Base-by-base conservation (phyloP, 2,329 filamentous ascomycete genomes). In the Talaromyces amestolkiae region DNA sequence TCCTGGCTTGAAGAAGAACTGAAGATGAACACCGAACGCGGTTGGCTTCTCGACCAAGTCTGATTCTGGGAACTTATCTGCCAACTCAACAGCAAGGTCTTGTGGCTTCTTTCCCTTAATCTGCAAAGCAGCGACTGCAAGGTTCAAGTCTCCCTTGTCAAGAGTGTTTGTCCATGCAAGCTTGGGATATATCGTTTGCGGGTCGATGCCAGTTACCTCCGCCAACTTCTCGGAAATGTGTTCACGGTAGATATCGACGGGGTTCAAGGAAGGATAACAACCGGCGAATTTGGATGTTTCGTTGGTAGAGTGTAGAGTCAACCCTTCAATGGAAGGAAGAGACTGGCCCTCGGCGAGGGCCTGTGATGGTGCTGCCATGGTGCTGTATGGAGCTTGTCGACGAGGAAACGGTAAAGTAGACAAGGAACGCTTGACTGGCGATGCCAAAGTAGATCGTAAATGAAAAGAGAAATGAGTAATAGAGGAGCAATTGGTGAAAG, bases 1-100 rank as follows among this genome's bases (percentile, higher is more conserved):
- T 17, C 79, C 76, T 0, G 85, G 81, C 72, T 87, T 86, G 82
- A 89, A 90, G 77, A 89, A 88, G 77, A 91, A 89, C 63, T 85
- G 84, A 13, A 91, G 78, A 68, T 88, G 88, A 10, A 84, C 82
- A 66, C 86, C 87, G 59, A 83, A 81, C 22, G 82, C 78, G 33
- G 80, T 78, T 2, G 87, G 87, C 65, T 82, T 81, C 67, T 83
- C 78, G 67, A 89, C 79, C 33, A 89, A 80, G 33, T 86, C 84
- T 58, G 84, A 86, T 54, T 83, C 82, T 41, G 85, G 84, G 70
- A 88, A 87, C 73, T 86, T 77, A 41, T 84, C 80, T 22, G 78
- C 83, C 66, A 88, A 79, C 71, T 88, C 84, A 69, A 82, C 77
- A 45, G 83, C 82, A 47, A 86, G 78, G 61, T 85, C 85, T 62